Evolutionary conservation across 2,329 filamentous ascomycete genomes (phyloP).

Genomic region (Helminthosporium solani): DNA sequence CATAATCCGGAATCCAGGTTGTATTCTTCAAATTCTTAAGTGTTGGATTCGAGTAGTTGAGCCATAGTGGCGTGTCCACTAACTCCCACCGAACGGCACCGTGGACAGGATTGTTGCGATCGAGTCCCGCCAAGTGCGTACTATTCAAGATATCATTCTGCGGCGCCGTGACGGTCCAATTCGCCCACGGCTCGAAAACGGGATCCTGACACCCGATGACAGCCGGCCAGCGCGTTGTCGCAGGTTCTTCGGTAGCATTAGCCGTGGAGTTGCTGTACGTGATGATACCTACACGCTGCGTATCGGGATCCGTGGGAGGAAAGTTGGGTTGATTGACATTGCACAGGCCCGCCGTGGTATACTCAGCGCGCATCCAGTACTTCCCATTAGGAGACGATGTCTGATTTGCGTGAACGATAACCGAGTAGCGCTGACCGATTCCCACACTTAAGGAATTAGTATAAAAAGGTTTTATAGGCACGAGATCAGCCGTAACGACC

Average conservation of each 20-base stretch:
- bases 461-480: slow-evolving; percentile 41
- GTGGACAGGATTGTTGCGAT: slow-evolving; percentile 2
- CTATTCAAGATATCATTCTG: slow-evolving; percentile 17
- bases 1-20: slow-evolving; percentile 20
- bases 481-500: slow-evolving; percentile 35
- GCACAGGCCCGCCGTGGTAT: slow-evolving; percentile 7
- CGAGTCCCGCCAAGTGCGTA: slow-evolving; percentile 14
- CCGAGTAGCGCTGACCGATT: slow-evolving; percentile 47
- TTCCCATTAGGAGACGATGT: slow-evolving; percentile 29
- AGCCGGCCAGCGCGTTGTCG: slow-evolving; percentile 5
- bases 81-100: slow-evolving; percentile 16
- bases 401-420: slow-evolving; percentile 46
- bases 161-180: slow-evolving; percentile 17
- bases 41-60: slow-evolving; percentile 20
- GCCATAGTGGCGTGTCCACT: slow-evolving; percentile 18
- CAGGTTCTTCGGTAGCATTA: slow-evolving; percentile 5
- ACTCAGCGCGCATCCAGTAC: slow-evolving; percentile 47
- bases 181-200: slow-evolving; percentile 10
- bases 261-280: slow-evolving; percentile 14
- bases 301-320: slow-evolving; percentile 1
- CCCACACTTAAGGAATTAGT: slow-evolving; percentile 39
- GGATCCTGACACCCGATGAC: slow-evolving; percentile 16
- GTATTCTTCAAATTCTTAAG: slow-evolving; percentile 17
- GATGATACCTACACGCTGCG: slow-evolving; percentile 19
- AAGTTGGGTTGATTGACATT: slow-evolving; percentile 5